Base-by-base conservation (phyloP, 2,329 filamentous ascomycete genomes). In the Furcasterigmium furcatum region DNA sequence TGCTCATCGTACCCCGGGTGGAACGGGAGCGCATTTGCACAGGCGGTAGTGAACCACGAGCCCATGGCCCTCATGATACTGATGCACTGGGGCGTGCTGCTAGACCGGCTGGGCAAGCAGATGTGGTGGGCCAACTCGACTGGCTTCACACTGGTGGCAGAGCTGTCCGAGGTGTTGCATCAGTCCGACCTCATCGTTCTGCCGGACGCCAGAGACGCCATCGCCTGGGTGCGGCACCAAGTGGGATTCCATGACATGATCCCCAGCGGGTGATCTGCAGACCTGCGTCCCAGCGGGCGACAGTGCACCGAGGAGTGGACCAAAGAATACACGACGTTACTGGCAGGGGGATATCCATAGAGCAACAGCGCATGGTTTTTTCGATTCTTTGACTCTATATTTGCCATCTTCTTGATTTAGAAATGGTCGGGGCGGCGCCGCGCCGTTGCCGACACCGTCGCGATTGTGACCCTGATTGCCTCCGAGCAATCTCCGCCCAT, bases 31-130 rank as follows among this genome's bases (percentile, higher is more conserved):
- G 58, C 57, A 2, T 69, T 67, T 41, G 52, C 57, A 1, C 24
- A 50, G 1, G 61, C 61, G 3, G 39, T 69, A 24, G 59, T 55
- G 41, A 45, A 47, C 1, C 49, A 49, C 9, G 63, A 69, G 20
- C 66, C 65, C 1, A 55, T 70, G 35, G 58, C 64, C 14, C 43
- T 70, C 27, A 58, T 68, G 13, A 54, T 69, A 4, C 48, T 67
- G 44, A 55, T 68, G 55, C 62, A 66, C 39, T 70, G 66, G 64
- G 58, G 59, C 1, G 63, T 68, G 16, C 53, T 67, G 43, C 50
- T 69, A 12, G 48, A 60, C 8, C 38, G 44, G 3, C n/a, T 52
- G 9, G 52, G 55, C n/a, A 14, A 40, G 18, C 39, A 47, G 20
- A 48, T 35, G 30, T 65, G 61, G 61, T 62, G 57, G 56, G 47